Evolutionary conservation across 2,329 filamentous ascomycete genomes (phyloP).

Genomic region (Albifimbria verrucaria): DNA sequence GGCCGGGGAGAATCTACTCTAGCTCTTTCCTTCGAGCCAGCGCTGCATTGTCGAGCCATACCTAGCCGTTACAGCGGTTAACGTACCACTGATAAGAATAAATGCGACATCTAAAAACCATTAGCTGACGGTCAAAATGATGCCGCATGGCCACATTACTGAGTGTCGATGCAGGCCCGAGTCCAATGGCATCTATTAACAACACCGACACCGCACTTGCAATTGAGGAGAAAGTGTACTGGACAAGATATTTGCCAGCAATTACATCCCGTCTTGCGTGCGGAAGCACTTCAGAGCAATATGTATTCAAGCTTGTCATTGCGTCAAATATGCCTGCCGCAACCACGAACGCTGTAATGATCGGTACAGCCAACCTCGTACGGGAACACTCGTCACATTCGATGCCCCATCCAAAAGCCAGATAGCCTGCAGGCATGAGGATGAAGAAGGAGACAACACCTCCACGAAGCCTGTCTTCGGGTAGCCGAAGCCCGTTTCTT

Average conservation of each 20-base stretch:
- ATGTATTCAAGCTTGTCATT: neutral
- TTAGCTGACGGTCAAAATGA: neutral
- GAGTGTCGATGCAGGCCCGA: slow-evolving; percentile 6
- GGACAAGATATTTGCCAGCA: slow-evolving; percentile 7
- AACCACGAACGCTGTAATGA: neutral
- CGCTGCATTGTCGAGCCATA: too few relatives aligned
- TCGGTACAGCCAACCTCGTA: neutral
- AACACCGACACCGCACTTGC: slow-evolving; percentile 3
- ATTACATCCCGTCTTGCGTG: slow-evolving; percentile 5
- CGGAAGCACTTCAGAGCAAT: slow-evolving; percentile 5
- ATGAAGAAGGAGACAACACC: neutral
- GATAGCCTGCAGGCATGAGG: slow-evolving; percentile 3
- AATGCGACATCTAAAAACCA: neutral
- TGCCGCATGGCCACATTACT: neutral
- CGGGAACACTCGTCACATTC: slow-evolving; percentile 1
- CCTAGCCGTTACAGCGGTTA: too few relatives aligned
- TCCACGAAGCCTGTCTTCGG: slow-evolving; percentile 7
- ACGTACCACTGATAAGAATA: neutral
- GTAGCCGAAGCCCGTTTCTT: slow-evolving; percentile 3
- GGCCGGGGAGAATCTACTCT: too few relatives aligned
- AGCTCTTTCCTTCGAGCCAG: too few relatives aligned
- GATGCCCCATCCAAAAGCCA: slow-evolving; percentile 6
- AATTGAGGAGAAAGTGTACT: slow-evolving; percentile 6
- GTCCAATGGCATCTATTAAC: slow-evolving; percentile 3
- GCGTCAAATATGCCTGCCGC: neutral